These are phyloP conservation scores for Aethionema arabicum DNA, from an alignment of 345 rosid species.

Conservation along the genomic window DNA sequence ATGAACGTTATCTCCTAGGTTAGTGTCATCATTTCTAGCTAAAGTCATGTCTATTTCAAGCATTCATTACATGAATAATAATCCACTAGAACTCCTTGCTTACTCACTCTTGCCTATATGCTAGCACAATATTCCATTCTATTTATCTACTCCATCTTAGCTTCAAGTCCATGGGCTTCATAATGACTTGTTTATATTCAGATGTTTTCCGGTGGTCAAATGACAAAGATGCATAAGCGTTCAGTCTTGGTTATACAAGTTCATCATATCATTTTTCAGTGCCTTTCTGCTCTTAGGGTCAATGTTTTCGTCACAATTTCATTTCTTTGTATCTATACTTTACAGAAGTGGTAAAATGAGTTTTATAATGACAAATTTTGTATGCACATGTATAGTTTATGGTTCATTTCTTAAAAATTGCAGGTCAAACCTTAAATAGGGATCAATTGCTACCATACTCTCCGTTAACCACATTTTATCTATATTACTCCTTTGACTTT, in stretches of 20 bases:
- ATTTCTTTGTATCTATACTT: not conserved
- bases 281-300: not conserved
- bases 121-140: not conserved
- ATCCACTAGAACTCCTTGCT: not conserved
- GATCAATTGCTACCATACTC: too few relatives aligned
- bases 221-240: constrained; percentile 74
- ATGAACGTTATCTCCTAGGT: constrained; percentile 61
- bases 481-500: too few relatives aligned
- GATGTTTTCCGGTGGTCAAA: constrained; percentile 63
- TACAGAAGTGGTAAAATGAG: not conserved
- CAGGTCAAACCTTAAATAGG: constrained; percentile 90
- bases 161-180: constrained; percentile 1
- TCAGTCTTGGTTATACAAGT: constrained; percentile 88
- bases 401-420: constrained; percentile 24
- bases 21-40: constrained; percentile 29
- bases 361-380: not conserved
- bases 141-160: constrained; percentile 3
- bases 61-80: too few relatives aligned
- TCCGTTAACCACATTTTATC: too few relatives aligned
- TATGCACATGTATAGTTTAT: not conserved
- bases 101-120: not conserved
- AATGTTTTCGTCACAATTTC: not conserved
- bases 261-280: constrained; percentile 4
- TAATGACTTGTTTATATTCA: constrained; percentile 39
- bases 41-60: too few relatives aligned